Conservation (phyloP, 2,329 filamentous ascomycete genomes). For the Colletotrichum spaethianum region DNA sequence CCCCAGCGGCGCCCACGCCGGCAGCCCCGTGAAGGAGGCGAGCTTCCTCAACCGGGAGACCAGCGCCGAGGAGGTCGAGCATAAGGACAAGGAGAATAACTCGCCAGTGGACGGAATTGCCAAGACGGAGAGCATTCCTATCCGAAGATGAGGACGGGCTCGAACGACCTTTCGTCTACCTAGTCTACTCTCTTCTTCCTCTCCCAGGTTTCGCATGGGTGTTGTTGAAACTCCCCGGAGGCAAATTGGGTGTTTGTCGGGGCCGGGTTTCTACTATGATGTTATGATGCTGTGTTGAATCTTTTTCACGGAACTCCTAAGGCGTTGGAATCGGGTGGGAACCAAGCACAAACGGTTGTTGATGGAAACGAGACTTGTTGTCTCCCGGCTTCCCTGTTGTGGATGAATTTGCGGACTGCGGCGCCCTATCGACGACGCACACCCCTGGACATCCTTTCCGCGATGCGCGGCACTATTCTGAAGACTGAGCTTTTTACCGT, state of each 20-base stretch:
- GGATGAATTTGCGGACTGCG: conserved; percentile 3
- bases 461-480: conserved; percentile 8
- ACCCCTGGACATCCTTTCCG: background rate
- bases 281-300: conserved; percentile 41
- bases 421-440: conserved; percentile 9
- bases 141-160: conserved; percentile 66
- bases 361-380: conserved; percentile 19
- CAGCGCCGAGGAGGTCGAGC: conserved; percentile 70
- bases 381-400: conserved; percentile 21
- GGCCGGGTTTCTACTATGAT: conserved; percentile 35
- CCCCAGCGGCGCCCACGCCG: conserved; percentile 66
- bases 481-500: conserved; percentile 32
- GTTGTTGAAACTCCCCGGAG: conserved; percentile 17
- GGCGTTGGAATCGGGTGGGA: conserved; percentile 34
- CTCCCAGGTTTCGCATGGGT: conserved; percentile 32
- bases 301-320: conserved; percentile 36
- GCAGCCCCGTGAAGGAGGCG: conserved; percentile 91
- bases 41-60: conserved; percentile 89
- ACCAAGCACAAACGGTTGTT: conserved; percentile 36
- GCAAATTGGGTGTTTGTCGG: conserved; percentile 38
- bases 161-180: conserved; percentile 7
- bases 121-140: conserved; percentile 70
- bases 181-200: conserved; percentile 32
- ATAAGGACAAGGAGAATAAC: conserved; percentile 37
- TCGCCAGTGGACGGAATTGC: conserved; percentile 38